A percentile compares a stretch with the other conserved stretches of the same genome.
These are phyloP conservation scores for Pisolithus sp. DNA, from an alignment of 768 basidiomycete species.

Conservation along the genomic window DNA sequence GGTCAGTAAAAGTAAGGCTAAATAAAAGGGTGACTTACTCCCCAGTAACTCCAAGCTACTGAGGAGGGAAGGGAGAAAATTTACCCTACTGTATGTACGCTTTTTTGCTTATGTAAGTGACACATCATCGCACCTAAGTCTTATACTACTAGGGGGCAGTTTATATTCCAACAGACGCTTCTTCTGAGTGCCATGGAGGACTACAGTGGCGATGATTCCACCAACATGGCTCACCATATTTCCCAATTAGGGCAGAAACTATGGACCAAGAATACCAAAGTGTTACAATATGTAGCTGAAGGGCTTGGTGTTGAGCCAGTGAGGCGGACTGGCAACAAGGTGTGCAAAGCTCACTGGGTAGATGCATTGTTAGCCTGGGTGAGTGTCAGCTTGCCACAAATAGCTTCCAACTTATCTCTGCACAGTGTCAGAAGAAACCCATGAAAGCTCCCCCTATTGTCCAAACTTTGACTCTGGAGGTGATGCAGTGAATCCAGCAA, in stretches of 20 bases:
- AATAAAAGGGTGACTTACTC: too few species aligned
- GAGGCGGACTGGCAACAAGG: background rate
- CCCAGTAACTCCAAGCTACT: too few species aligned
- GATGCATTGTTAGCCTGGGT: conserved; percentile 7
- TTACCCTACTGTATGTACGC: too few species aligned
- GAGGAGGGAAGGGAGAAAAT: too few species aligned
- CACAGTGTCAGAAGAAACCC: background rate
- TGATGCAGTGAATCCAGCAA: background rate
- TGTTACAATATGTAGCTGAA: background rate
- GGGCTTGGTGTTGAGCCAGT: background rate
- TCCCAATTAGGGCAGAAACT: background rate
- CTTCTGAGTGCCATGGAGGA: background rate
- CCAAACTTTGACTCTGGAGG: background rate
- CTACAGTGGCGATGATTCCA: background rate
- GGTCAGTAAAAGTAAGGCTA: too few species aligned
- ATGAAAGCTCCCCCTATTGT: background rate
- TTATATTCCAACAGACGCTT: too few species aligned
- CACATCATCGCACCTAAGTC: too few species aligned
- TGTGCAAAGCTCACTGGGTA: conserved; percentile 5
- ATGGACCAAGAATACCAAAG: background rate
- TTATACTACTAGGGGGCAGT: too few species aligned
- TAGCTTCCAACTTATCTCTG: background rate
- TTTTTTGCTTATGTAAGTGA: too few species aligned
- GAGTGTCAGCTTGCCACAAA: background rate
- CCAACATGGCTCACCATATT: background rate